Percentiles rank a stretch among this genome's conserved stretches.
Evolutionary conservation across 768 basidiomycete genomes (phyloP).

Genomic region (Amanita pseudoporphyria): DNA sequence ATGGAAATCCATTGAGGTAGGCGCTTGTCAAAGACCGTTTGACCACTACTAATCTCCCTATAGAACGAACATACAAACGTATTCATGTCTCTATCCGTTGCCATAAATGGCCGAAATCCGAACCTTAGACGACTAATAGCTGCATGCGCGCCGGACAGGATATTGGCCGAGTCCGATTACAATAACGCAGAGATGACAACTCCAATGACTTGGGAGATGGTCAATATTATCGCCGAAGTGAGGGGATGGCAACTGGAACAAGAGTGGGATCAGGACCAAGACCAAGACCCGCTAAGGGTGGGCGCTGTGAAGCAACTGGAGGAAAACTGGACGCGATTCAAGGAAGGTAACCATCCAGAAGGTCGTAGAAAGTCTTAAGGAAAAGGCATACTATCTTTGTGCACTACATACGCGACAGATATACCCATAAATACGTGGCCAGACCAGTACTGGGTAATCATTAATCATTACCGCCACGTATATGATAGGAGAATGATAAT

Average conservation of each 20-base stretch:
- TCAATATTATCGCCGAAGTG: conserved; percentile 60
- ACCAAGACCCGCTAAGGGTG: conserved; percentile 27
- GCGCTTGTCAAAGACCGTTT: conserved; percentile 12
- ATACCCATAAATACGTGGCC: background rate
- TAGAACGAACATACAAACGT: conserved; percentile 68
- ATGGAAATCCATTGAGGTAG: conserved; percentile 68
- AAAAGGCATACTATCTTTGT: background rate
- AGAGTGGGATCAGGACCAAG: conserved; percentile 34
- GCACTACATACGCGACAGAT: background rate
- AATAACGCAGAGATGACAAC: conserved; percentile 53
- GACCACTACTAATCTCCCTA: background rate
- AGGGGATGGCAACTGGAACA: conserved; percentile 71
- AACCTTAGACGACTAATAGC: conserved; percentile 57
- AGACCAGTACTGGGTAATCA: background rate
- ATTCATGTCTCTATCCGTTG: conserved; percentile 82
- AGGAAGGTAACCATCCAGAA: conserved; percentile 32
- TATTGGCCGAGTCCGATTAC: conserved; percentile 85
- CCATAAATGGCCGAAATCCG: conserved; percentile 67
- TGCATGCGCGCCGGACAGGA: conserved; percentile 49
- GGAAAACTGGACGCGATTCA: conserved; percentile 63
- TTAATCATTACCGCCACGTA: conserved; percentile 29
- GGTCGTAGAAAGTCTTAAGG: conserved; percentile 8
- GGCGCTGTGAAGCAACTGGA: conserved; percentile 61
- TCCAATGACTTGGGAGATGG: conserved; percentile 66
- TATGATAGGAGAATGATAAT: conserved; percentile 46